phyloP scores from a whole-genome alignment of 2,329 filamentous ascomycete species.

The Trichoderma koningii region DNA sequence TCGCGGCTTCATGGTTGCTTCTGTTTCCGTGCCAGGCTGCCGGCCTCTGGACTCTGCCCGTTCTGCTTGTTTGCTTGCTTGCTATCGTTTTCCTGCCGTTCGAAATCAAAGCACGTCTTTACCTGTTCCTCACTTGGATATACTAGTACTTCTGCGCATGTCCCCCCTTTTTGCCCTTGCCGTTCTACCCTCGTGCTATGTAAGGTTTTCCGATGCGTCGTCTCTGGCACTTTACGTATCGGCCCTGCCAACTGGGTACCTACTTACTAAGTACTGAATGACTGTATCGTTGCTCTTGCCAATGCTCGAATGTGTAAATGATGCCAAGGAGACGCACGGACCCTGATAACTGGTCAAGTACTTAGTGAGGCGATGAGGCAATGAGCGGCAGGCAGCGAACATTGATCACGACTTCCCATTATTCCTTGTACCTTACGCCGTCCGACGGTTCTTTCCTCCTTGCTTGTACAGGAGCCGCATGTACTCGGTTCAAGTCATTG shows the following conservation, averaged over 20 bases:
- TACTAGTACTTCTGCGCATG: too few species aligned
- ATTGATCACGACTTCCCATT: neutral
- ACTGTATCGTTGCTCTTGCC: neutral
- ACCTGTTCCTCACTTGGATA: too few species aligned
- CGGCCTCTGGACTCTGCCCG: neutral
- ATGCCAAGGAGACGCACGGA: conserved; percentile 13
- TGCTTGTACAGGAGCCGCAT: too few species aligned
- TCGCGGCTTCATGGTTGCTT: conserved; percentile 3
- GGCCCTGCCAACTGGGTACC: too few species aligned
- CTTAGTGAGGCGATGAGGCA: conserved; percentile 16
- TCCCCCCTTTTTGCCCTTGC: too few species aligned
- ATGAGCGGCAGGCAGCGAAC: conserved; percentile 11
- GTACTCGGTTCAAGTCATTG: too few species aligned
- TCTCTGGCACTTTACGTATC: too few species aligned
- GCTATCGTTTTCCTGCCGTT: neutral
- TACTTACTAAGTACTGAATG: too few species aligned
- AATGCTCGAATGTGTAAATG: neutral
- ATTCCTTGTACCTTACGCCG: neutral
- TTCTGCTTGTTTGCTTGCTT: neutral
- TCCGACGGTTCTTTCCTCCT: neutral
- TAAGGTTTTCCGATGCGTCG: too few species aligned
- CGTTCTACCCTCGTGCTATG: too few species aligned
- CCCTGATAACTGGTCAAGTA: conserved; percentile 8
- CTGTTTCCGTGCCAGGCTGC: conserved; percentile 15
- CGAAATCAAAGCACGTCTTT: too few species aligned